These are phyloP conservation scores for Macrolepiota fuliginosa DNA, from an alignment of 768 basidiomycete species.

Conservation along the genomic window DNA sequence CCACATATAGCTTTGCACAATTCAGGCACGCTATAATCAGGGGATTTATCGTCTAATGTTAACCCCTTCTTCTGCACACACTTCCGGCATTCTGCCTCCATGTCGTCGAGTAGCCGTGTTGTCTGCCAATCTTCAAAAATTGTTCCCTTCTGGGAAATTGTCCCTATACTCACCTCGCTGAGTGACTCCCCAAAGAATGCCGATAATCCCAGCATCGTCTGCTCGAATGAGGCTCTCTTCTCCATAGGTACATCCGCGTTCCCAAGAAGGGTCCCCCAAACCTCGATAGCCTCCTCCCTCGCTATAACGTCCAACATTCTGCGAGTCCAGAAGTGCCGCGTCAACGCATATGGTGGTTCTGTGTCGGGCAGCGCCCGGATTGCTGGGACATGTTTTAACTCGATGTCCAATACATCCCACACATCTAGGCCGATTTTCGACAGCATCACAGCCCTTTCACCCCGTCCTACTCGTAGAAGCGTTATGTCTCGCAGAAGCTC, in stretches of 20 bases:
- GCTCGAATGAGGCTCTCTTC: slow-evolving; percentile 8
- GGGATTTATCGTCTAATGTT: slow-evolving; percentile 25
- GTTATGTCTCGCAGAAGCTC: slow-evolving; percentile 40
- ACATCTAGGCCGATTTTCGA: slow-evolving; percentile 47
- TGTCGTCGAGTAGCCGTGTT: slow-evolving; percentile 32
- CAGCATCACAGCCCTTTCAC: slow-evolving; percentile 35
- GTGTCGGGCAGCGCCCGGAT: background rate
- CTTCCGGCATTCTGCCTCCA: slow-evolving; percentile 37
- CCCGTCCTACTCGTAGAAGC: slow-evolving; percentile 31
- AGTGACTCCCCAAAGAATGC: slow-evolving; percentile 13
- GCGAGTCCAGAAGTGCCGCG: slow-evolving; percentile 20
- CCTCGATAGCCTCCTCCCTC: slow-evolving; percentile 9
- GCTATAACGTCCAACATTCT: slow-evolving; percentile 6
- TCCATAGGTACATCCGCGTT: background rate
- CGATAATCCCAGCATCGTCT: slow-evolving; percentile 10
- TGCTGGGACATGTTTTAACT: background rate
- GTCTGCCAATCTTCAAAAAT: slow-evolving; percentile 29
- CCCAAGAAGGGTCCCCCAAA: slow-evolving; percentile 4
- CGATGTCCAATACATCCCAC: slow-evolving; percentile 49
- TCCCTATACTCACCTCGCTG: slow-evolving; percentile 9
- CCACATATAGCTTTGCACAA: slow-evolving; percentile 44
- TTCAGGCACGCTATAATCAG: slow-evolving; percentile 29
- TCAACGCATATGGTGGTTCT: slow-evolving; percentile 20
- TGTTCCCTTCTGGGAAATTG: background rate
- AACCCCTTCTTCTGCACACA: slow-evolving; percentile 30